Evolutionary conservation across 164 flowering plant genomes (phyloP), one percentile per base, ranked within the genome.

Genomic region (Euptelea pleiosperma): DNA sequence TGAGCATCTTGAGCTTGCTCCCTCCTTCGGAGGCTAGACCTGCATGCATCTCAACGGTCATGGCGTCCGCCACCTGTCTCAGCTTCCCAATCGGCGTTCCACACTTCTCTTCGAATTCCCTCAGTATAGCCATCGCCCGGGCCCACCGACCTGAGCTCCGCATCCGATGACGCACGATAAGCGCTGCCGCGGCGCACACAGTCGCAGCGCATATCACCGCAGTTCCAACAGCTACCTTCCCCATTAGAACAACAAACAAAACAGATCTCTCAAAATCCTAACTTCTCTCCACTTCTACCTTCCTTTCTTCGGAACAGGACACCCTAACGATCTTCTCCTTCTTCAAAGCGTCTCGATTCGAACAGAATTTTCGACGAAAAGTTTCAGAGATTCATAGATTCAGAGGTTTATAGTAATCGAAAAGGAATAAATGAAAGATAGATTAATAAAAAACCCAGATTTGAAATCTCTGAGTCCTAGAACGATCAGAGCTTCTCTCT

Each of bases 11-110:
- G 62, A 93, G 93, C 78, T 86, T 90, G 67, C 91, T 88, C 2
- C 97, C 96, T 15, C 94, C 95, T 40, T 93, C 99, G 4, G 96
- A 90, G 1, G 93, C 96, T 26, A 93, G 81, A 8, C 99, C 99
- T 6, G 96, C 96, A 48, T 82, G 92, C 99, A 93, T 93, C 82
- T 93, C 99, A 8, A 84, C 97, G 6, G 84, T 67, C 92, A 90
- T 83, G 21, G 97, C 97, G 46, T 88, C 97, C 0, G 96, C 99
- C 56, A 93, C 82, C 70, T 80, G 96, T 43, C 78, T 71, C 11
- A 93, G 80, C 73, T 82, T 88, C 44, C 55, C 69, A n/a, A 78
- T 66, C 2, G 86, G 86, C 15, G 91, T 76, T 40, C 58, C 87
- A 62, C 83, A 79, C 71, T 81, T 82, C 28, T 82, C 95, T 65